Percentiles rank a stretch among this genome's conserved stretches.
Evolutionary conservation across 768 basidiomycete species (phyloP).

Genomic region (Boletus eberwhitei): DNA sequence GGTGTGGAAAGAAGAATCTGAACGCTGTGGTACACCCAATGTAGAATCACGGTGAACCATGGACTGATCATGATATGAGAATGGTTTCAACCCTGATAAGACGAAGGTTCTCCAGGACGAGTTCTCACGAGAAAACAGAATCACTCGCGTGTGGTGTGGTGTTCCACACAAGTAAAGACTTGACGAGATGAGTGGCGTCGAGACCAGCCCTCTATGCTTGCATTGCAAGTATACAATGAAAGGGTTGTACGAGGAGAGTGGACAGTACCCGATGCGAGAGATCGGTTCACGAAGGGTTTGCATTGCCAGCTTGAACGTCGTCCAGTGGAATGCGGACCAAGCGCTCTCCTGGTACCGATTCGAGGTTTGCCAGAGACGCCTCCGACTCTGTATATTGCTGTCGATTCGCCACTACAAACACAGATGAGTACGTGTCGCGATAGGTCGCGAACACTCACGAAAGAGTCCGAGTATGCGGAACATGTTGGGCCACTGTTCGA

Average conservation of each 20-base stretch:
- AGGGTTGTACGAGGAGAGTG: no score
- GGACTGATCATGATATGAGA: not conserved
- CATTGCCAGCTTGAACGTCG: slow-evolving; percentile 43
- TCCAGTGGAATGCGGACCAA: slow-evolving; percentile 75
- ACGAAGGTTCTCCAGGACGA: not conserved
- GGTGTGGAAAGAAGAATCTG: not conserved
- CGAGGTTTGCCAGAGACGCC: slow-evolving; percentile 17
- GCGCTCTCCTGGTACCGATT: slow-evolving; percentile 47
- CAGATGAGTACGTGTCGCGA: not conserved
- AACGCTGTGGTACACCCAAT: no score
- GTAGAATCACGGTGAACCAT: not conserved
- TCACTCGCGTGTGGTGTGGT: not conserved
- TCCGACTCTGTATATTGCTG: slow-evolving; percentile 30
- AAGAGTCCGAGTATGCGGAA: slow-evolving; percentile 71
- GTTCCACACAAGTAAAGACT: not conserved
- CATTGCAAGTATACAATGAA: not conserved
- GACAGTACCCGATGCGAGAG: not conserved
- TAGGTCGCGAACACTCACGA: slow-evolving; percentile 40
- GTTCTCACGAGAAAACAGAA: not conserved
- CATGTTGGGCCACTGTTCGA: slow-evolving; percentile 82
- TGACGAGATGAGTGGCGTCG: not conserved
- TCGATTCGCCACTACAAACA: slow-evolving; percentile 46
- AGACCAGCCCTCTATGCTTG: not conserved
- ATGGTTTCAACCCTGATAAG: not conserved
- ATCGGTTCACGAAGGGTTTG: slow-evolving; percentile 11